Evolutionary conservation across 2,329 filamentous ascomycete genomes (phyloP).

Genomic region (Fusarium sp.): DNA sequence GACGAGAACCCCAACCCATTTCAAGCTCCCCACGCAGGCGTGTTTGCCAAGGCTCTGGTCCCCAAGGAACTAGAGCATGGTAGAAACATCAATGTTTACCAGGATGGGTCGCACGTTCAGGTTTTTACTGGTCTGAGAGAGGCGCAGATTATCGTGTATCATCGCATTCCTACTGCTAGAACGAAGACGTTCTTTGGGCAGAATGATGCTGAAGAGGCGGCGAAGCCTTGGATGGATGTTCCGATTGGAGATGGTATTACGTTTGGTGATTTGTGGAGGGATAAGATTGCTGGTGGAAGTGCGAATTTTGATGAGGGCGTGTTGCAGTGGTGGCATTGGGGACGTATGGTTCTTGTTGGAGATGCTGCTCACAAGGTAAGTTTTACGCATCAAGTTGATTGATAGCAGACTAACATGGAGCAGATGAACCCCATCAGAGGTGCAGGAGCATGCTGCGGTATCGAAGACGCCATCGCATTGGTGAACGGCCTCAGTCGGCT

Average conservation of each 20-base stretch:
- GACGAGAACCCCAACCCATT: slow-evolving; percentile 21
- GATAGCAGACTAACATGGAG: not conserved
- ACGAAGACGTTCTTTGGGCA: slow-evolving; percentile 23
- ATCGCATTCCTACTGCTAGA: slow-evolving; percentile 13
- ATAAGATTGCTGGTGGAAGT: slow-evolving; percentile 24
- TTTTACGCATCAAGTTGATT: fast-evolving
- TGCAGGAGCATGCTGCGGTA: slow-evolving; percentile 24
- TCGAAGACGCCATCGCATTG: slow-evolving; percentile 18
- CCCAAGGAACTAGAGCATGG: not conserved
- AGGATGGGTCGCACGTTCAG: slow-evolving; percentile 17
- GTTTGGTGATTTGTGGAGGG: slow-evolving; percentile 22
- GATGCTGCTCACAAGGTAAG: slow-evolving; percentile 27
- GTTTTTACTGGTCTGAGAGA: slow-evolving; percentile 20
- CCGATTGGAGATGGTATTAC: slow-evolving; percentile 3
- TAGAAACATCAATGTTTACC: slow-evolving; percentile 15
- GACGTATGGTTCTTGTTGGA: slow-evolving; percentile 23
- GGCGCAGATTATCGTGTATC: slow-evolving; percentile 14
- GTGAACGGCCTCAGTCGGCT: slow-evolving; percentile 9
- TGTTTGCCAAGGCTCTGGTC: not conserved
- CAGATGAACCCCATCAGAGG: slow-evolving; percentile 32
- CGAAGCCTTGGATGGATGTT: slow-evolving; percentile 17
- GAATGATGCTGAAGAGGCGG: slow-evolving; percentile 24
- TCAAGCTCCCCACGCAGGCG: slow-evolving; percentile 7
- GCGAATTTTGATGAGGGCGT: slow-evolving; percentile 29
- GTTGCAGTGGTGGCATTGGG: slow-evolving; percentile 28